Conservation (phyloP, 345 rosid genomes). For the Syzygium aromaticum region DNA sequence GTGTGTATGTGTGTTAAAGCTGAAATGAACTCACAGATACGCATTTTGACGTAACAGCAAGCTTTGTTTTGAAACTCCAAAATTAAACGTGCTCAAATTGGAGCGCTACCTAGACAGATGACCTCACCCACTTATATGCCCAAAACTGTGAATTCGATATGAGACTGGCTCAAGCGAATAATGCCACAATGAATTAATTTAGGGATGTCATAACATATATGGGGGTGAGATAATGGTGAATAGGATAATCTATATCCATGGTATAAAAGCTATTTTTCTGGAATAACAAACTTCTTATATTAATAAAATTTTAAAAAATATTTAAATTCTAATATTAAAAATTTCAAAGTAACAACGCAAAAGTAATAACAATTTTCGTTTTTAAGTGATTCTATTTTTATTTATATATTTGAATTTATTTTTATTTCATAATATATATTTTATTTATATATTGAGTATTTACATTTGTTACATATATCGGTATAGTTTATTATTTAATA, state of each 20-base stretch:
- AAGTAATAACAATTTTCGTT: neutral
- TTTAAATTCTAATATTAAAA: neutral
- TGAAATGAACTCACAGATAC: no score
- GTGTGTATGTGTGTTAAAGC: no score
- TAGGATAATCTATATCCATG: neutral
- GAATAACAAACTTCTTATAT: neutral
- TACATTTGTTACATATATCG: neutral
- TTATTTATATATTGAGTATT: neutral
- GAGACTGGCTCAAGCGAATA: no score
- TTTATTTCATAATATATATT: neutral
- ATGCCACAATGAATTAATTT: no score
- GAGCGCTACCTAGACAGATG: no score
- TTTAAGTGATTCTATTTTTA: neutral
- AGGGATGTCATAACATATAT: neutral
- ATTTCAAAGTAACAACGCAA: neutral
- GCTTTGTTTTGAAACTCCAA: no score
- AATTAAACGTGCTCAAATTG: no score
- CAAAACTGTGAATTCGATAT: no score
- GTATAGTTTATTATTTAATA: neutral
- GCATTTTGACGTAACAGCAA: no score
- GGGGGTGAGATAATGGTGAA: neutral
- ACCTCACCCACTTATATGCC: no score
- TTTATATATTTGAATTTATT: neutral
- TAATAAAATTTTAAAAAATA: neutral
- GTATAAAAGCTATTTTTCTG: neutral